Conservation (phyloP, 495 filamentous ascomycete species). For the Tuber umbilicatum region DNA sequence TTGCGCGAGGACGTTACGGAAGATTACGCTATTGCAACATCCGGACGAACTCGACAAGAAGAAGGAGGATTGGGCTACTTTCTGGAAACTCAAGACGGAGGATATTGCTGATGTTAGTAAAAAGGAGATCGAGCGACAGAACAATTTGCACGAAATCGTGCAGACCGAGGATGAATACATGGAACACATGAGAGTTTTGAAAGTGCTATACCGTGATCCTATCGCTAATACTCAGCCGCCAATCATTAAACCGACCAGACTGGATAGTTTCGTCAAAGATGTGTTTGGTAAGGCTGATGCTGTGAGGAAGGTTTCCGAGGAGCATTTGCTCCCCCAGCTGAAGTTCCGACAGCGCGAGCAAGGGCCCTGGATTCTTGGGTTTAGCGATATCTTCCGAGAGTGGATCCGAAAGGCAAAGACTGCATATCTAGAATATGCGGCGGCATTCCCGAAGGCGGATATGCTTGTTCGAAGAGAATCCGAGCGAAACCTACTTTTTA, state of each 20-base stretch:
- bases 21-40: constrained; percentile 61
- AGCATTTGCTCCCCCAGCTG: constrained; percentile 86
- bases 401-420: constrained; percentile 93
- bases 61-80: constrained; percentile 79
- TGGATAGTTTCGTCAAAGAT: constrained; percentile 68
- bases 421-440: constrained; percentile 88
- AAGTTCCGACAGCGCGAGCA: constrained; percentile 97
- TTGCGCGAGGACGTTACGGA: constrained; percentile 89
- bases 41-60: constrained; percentile 57
- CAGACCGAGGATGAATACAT: constrained; percentile 88
- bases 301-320: constrained; percentile 86
- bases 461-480: constrained; percentile 79
- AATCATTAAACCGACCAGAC: constrained; percentile 67
- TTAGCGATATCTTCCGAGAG: constrained; percentile 96
- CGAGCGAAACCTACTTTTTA: constrained; percentile 77
- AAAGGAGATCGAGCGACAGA: constrained; percentile 90
- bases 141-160: constrained; percentile 92
- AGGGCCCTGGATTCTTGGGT: constrained; percentile 86
- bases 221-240: constrained; percentile 66
- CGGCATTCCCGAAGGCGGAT: constrained; percentile 73
- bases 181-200: constrained; percentile 74
- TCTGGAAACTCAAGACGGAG: constrained; percentile 79
- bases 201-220: constrained; percentile 78
- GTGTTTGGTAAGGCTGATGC: constrained; percentile 89
- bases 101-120: constrained; percentile 59